These are phyloP conservation scores for Tubosaeta sp. DNA, from an alignment of 768 basidiomycete species.

Conservation along the genomic window DNA sequence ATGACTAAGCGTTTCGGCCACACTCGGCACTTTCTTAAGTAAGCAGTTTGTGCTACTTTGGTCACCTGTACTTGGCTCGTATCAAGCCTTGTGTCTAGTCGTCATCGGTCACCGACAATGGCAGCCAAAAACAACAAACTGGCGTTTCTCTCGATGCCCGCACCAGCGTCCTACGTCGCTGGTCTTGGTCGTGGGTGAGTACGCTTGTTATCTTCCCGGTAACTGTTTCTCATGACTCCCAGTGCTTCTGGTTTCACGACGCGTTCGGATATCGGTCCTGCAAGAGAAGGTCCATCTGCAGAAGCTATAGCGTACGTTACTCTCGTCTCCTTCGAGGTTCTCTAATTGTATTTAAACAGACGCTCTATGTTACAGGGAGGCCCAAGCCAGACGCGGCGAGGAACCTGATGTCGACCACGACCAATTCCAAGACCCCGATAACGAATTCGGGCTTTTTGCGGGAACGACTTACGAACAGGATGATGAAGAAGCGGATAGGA, in stretches of 20 bases:
- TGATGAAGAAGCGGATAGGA: conserved; percentile 95
- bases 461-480: conserved; percentile 96
- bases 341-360: background rate
- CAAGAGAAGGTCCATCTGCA: conserved; percentile 90
- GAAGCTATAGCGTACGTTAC: conserved; percentile 77
- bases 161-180: conserved; percentile 95
- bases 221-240: conserved; percentile 6
- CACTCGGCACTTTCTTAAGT: too few relatives aligned
- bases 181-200: conserved; percentile 95
- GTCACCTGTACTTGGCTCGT: too few relatives aligned
- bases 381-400: conserved; percentile 81
- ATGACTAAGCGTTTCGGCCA: too few relatives aligned
- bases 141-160: conserved; percentile 87
- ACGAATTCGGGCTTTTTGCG: conserved; percentile 93
- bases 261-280: conserved; percentile 97
- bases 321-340: background rate
- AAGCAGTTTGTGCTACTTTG: too few relatives aligned
- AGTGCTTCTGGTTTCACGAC: conserved; percentile 98
- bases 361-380: conserved; percentile 55
- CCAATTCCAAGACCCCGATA: conserved; percentile 94
- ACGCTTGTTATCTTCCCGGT: background rate
- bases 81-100: too few relatives aligned
- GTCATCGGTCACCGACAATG: too few relatives aligned
- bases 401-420: conserved; percentile 87
- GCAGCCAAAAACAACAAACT: conserved; percentile 72